Evolutionary conservation across 176 grass and related monocot species (phyloP).

Genomic region (Zoysia japonica): DNA sequence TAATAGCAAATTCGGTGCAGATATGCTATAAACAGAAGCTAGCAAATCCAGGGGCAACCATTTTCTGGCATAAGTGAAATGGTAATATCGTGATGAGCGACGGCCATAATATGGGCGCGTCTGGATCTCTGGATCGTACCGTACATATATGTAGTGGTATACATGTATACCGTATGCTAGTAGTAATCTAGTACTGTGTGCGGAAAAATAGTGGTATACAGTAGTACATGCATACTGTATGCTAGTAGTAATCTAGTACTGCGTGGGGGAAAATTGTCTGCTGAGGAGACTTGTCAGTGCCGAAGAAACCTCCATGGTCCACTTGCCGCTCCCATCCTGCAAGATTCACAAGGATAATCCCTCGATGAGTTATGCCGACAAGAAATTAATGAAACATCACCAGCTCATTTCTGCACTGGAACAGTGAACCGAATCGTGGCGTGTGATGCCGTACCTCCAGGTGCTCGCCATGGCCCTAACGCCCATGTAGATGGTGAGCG

Average conservation of each 20-base stretch:
- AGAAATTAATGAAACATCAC: no score
- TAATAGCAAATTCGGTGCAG: not conserved
- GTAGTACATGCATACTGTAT: not conserved
- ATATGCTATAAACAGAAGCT: not conserved
- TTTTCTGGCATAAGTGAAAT: no score
- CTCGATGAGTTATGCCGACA: no score
- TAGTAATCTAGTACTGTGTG: not conserved
- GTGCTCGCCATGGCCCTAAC: slow-evolving; percentile 55
- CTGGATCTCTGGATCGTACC: not conserved
- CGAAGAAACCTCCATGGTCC: slow-evolving; percentile 58
- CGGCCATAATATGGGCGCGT: not conserved
- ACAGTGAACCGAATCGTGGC: no score
- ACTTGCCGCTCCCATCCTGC: slow-evolving; percentile 48
- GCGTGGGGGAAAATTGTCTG: not conserved
- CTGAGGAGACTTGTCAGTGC: not conserved
- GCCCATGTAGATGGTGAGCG: slow-evolving; percentile 63
- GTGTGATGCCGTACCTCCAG: slow-evolving; percentile 50
- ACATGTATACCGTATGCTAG: not conserved
- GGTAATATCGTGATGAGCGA: no score
- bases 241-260: not conserved
- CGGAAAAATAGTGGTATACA: no score
- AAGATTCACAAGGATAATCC: not conserved
- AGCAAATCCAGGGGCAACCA: no score
- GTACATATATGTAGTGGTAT: not conserved
- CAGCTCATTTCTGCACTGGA: no score